A percentile compares a stretch with the other conserved stretches of the same genome.
These are phyloP conservation scores for Lactuca sativa DNA, from an alignment of 129 eudicot genomes.

Conservation along the genomic window DNA sequence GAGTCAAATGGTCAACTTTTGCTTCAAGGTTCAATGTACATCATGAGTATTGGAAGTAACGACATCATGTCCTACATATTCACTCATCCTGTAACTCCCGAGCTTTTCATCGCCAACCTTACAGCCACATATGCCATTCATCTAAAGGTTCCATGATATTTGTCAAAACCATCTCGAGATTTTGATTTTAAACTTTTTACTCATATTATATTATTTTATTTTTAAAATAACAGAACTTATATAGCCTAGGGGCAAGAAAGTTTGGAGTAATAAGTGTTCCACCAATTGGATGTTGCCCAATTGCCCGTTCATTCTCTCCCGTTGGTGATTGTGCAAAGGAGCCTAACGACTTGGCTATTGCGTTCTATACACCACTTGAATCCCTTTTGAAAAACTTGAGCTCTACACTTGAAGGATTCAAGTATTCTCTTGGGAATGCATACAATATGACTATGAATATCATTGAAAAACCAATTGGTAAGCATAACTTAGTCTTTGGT, in stretches of 20 bases:
- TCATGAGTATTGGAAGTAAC: slow-evolving; percentile 56
- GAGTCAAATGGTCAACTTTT: slow-evolving; percentile 20
- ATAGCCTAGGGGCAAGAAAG: slow-evolving; percentile 49
- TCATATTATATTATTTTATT: slow-evolving; percentile 7
- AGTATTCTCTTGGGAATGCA: slow-evolving; percentile 44
- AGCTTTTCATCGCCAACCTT: slow-evolving; percentile 28
- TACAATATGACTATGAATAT: slow-evolving; percentile 40
- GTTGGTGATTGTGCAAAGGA: slow-evolving; percentile 28
- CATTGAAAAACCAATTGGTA: slow-evolving; percentile 23
- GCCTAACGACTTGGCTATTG: slow-evolving; percentile 35
- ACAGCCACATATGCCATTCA: slow-evolving; percentile 35
- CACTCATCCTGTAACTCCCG: slow-evolving; percentile 4
- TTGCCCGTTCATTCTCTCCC: slow-evolving; percentile 20
- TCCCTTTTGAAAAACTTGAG: slow-evolving; percentile 30
- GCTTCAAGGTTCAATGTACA: slow-evolving; percentile 38
- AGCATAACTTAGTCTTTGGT: slow-evolving; percentile 8
- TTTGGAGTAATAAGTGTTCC: slow-evolving; percentile 43
- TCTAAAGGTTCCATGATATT: slow-evolving; percentile 33
- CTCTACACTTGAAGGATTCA: slow-evolving; percentile 31
- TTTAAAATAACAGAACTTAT: slow-evolving; percentile 39
- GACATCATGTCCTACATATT: slow-evolving; percentile 34
- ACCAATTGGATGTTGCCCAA: slow-evolving; percentile 48
- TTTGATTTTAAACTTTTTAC: slow-evolving; percentile 4
- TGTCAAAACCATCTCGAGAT: background rate
- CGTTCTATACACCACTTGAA: slow-evolving; percentile 21